Evolutionary conservation across 345 rosid species (phyloP), one percentile per base, ranked within the genome.

Genomic region (Carallia pectinifolia): DNA sequence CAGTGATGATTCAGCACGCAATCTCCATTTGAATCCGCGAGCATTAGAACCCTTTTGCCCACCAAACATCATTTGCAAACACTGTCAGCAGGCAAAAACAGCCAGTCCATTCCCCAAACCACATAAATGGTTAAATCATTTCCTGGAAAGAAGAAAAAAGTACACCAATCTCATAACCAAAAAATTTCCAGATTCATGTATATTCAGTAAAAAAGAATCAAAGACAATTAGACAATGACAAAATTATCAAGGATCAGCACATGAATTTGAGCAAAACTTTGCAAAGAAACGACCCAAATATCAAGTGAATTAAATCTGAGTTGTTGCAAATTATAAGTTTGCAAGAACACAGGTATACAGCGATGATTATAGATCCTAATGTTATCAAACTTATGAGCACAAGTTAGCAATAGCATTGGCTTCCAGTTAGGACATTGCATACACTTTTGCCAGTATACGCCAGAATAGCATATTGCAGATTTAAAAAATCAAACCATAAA

Each of bases 41-140:
- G 84, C 79, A 82, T 86, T 85, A 81, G 84, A 75, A 76, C 75
- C 81, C 78, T 81, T 87, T 73, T 81, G 85, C 85, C 88, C 75
- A 83, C 89, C 68, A 82, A 88, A 92, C 99, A 92, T 96, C 91
- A 88, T 96, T 85, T 74, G 79, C 64, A 76, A 79, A 82, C 79
- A 81, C 80, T 54, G 75, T 74, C 82, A 62, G 88, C 71, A 65
- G 86, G 84, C 70, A 77, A 85, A 79, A 80, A 76, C 78, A 78
- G 67, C 93, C 91, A 83, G 88, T 88, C 98, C 98, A 96, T 90
- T 80, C 89, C 98, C 88, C 86, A 73, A 71, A 63, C 64, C 53
- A 65, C 65, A 12, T 69, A 70, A 71, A 62, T 37, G 66, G 77
- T 75, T 70, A 75, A 50, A 53, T 50, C 29, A 53, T n/a, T 15